Percentiles rank a stretch among this genome's conserved stretches.
These are phyloP conservation scores for Ophioceras dolichostomum DNA, from an alignment of 2,329 filamentous ascomycete genomes.

Conservation along the genomic window DNA sequence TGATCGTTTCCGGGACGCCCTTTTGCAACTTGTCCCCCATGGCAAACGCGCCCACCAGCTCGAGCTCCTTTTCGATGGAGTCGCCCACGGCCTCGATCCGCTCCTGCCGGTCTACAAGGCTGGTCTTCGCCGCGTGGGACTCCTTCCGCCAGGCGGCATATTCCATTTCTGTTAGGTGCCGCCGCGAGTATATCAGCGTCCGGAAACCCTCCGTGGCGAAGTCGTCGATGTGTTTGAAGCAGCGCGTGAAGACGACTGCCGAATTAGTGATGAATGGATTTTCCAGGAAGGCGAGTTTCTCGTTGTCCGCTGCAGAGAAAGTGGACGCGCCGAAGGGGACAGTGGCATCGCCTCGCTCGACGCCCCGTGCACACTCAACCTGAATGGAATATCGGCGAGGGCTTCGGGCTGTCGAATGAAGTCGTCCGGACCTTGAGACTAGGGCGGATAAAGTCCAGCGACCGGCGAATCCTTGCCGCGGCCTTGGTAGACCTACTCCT, in stretches of 20 bases:
- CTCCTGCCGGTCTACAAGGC: constrained; percentile 65
- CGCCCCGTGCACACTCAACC: too few species aligned
- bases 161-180: constrained; percentile 61
- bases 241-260: constrained; percentile 61
- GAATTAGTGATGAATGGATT: constrained; percentile 37
- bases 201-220: constrained; percentile 83
- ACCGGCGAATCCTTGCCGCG: constrained; percentile 20
- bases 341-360: not conserved
- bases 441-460: constrained; percentile 24
- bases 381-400: too few species aligned
- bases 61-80: constrained; percentile 67
- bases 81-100: constrained; percentile 73
- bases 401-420: constrained; percentile 29
- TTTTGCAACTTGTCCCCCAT: constrained; percentile 90
- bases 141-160: constrained; percentile 66
- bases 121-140: constrained; percentile 73
- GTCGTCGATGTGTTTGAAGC: constrained; percentile 79
- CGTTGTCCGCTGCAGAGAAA: not conserved
- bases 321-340: not conserved
- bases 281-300: constrained; percentile 10
- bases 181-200: constrained; percentile 74
- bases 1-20: constrained; percentile 83
- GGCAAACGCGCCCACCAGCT: constrained; percentile 76
- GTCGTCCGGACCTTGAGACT: constrained; percentile 27
- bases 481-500: constrained; percentile 34